These are phyloP conservation scores for Prunus mira DNA, from an alignment of 306 rosid genomes.

Conservation along the genomic window DNA sequence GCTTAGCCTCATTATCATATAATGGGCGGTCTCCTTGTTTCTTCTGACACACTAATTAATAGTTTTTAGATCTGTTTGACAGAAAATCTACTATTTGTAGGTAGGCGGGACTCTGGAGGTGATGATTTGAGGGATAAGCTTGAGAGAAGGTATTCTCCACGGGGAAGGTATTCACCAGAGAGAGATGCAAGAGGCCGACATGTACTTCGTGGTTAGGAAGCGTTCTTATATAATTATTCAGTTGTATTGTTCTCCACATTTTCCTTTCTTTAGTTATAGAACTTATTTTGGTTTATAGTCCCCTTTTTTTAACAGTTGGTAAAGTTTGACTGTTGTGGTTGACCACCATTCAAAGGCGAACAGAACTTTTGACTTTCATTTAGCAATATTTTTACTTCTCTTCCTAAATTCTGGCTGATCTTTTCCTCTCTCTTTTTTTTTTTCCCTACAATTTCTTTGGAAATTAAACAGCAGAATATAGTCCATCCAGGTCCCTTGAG, in stretches of 20 bases:
- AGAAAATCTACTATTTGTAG: slow-evolving; percentile 44
- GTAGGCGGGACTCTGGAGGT: slow-evolving; percentile 59
- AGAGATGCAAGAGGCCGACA: slow-evolving; percentile 65
- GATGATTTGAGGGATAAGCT: slow-evolving; percentile 84
- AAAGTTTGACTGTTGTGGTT: background rate
- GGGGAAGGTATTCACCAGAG: slow-evolving; percentile 52
- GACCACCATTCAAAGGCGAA: slow-evolving; percentile 1
- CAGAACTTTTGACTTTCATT: background rate
- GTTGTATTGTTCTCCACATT: slow-evolving; percentile 2
- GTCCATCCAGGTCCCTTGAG: slow-evolving; percentile 63
- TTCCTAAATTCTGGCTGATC: slow-evolving; percentile 4
- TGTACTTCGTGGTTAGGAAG: slow-evolving; percentile 49
- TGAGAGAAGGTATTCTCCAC: slow-evolving; percentile 65
- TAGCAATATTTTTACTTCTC: background rate
- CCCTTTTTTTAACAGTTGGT: background rate
- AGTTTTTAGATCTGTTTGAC: slow-evolving; percentile 17
- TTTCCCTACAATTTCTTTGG: background rate
- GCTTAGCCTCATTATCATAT: slow-evolving; percentile 44
- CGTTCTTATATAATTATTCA: slow-evolving; percentile 21
- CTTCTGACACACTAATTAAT: slow-evolving; percentile 19
- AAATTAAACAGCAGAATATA: slow-evolving; percentile 57
- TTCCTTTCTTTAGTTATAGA: slow-evolving; percentile 7
- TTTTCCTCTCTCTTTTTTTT: background rate
- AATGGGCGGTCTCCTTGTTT: slow-evolving; percentile 11
- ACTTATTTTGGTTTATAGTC: background rate